A percentile compares a stretch with the other conserved stretches of the same genome.
Evolutionary conservation across 2,329 filamentous ascomycete genomes (phyloP).

Genomic region (Nakataea oryzae): DNA sequence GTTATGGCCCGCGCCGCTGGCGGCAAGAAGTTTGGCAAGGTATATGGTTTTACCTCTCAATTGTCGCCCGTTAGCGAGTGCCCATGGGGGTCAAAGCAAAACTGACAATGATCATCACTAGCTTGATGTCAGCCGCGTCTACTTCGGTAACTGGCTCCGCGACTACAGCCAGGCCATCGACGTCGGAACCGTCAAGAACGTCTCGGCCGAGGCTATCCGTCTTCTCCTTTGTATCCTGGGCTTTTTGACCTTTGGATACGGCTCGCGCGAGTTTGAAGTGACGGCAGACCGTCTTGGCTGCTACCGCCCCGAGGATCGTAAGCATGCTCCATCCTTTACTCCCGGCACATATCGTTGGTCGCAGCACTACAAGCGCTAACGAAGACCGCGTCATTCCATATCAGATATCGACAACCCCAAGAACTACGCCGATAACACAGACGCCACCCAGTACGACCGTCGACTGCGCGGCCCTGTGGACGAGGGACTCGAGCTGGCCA

Average conservation of each 20-base stretch:
- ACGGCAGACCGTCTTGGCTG: constrained; percentile 68
- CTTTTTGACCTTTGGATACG: constrained; percentile 81
- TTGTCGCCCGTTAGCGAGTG: neutral
- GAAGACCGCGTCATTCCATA: constrained; percentile 2
- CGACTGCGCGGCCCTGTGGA: constrained; percentile 76
- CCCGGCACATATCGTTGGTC: neutral
- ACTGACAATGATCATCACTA: neutral
- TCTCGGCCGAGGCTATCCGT: constrained; percentile 83
- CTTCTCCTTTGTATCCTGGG: constrained; percentile 81
- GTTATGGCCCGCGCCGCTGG: constrained; percentile 48
- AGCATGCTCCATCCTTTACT: neutral
- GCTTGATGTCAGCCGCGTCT: constrained; percentile 62
- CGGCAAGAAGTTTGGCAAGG: constrained; percentile 76
- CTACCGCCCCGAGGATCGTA: constrained; percentile 66
- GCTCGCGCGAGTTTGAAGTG: constrained; percentile 77
- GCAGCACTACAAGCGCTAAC: neutral
- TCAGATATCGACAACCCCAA: constrained; percentile 62
- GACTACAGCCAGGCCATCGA: constrained; percentile 94
- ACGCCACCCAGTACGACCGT: constrained; percentile 72
- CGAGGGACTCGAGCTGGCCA: constrained; percentile 64
- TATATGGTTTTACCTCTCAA: constrained; percentile 37
- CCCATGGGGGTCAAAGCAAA: too few species aligned
- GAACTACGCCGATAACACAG: constrained; percentile 80
- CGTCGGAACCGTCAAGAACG: constrained; percentile 82
- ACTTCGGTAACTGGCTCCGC: constrained; percentile 91